Base-by-base conservation (phyloP, 805 yeast genomes). In the Saccharomycopsis babjevae region DNA sequence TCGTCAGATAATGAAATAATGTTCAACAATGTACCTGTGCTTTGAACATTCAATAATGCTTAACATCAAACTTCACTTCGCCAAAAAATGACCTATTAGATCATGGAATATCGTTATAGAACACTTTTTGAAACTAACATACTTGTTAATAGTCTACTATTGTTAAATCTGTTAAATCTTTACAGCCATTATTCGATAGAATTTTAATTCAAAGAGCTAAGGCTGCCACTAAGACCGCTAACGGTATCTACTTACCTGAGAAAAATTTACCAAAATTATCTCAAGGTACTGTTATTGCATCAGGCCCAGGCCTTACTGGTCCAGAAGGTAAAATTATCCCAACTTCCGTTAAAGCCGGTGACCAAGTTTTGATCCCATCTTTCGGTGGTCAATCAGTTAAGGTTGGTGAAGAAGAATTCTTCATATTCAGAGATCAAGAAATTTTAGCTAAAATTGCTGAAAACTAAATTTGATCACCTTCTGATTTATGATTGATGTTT, bases 161-260 rank as follows among this genome's bases (percentile, higher is more conserved):
- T 66, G 77, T 88, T 72, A 90, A 89, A 75, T 84, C 89, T 67
- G 94, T 89, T 69, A 87, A 90, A 77, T 82, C 90, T 62, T 86
- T 94, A 72, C 85, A 86, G 67, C 99, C 99, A 66, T 84, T 96
- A 68, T 81, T 94, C 68, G 98, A 94, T 85, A 88, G 99, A 78
- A 93, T 94, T 64, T 83, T 94, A 66, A 97, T 94, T 65, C 97
- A 92, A 79, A 88, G 97, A 76, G 77, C 87, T 72, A 91, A 90
- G 81, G 96, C 96, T 63, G 86, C 89, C 71, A 81, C 93, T 67
- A 82, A 91, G 79, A 92, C 98, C 63, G 88, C 96, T 61, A 85
- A 94, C 54, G 98, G 98, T 71, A 83, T 92, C 70, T 89, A 84
- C 77, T 86, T 92, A 67, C 98, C 98, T 65, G 97, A 92, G 77